Conservation (phyloP, 768 basidiomycete species). For the Lactifluus subvellereus region DNA sequence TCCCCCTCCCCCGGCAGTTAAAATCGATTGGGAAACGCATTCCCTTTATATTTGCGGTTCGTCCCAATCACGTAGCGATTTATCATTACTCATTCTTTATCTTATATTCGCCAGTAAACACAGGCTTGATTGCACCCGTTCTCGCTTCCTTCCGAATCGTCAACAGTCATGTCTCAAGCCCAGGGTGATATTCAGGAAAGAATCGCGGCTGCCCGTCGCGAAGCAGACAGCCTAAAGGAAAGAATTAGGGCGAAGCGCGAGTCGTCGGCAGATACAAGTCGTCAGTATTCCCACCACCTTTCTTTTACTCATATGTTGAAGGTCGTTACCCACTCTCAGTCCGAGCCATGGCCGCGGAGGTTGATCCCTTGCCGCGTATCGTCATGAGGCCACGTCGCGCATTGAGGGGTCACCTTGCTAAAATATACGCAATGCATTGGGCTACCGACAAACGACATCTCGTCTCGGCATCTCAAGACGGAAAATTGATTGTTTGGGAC, state of each 20-base stretch:
- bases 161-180: constrained; percentile 62
- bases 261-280: constrained; percentile 94
- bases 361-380: constrained; percentile 92
- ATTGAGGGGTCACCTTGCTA: constrained; percentile 94
- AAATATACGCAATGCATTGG: constrained; percentile 99
- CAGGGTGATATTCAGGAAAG: constrained; percentile 84
- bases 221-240: constrained; percentile 96
- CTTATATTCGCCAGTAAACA: neutral
- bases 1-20: neutral
- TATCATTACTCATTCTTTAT: constrained; percentile 2
- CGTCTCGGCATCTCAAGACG: constrained; percentile 99
- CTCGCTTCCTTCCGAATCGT: neutral
- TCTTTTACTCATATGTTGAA: constrained; percentile 17
- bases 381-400: constrained; percentile 95
- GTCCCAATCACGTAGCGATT: constrained; percentile 1
- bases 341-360: constrained; percentile 96
- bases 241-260: constrained; percentile 96
- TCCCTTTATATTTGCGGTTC: constrained; percentile 1
- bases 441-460: constrained; percentile 94
- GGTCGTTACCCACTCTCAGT: constrained; percentile 44
- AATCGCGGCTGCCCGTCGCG: constrained; percentile 93
- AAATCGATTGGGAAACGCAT: constrained; percentile 14
- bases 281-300: constrained; percentile 44
- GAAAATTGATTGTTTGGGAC: constrained; percentile 99
- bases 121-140: neutral